Evolutionary conservation across 441 rosid genomes (phyloP).

Genomic region (Eutrema salsugineum): DNA sequence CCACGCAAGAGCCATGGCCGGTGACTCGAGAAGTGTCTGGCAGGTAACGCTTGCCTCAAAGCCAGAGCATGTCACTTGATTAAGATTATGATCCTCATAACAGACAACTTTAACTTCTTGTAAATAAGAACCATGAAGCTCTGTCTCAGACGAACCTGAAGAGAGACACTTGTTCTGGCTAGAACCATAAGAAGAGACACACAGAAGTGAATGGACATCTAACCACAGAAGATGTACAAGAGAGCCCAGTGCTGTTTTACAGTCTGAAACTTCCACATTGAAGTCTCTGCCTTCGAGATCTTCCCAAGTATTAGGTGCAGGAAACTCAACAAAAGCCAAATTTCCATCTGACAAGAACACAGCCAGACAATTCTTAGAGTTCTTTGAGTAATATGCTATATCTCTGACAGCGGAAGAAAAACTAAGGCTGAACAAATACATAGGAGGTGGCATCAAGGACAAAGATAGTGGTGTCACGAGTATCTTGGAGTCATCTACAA

Average conservation of each 20-base stretch:
- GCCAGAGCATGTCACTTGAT: slow-evolving; percentile 62
- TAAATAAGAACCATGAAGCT: slow-evolving; percentile 50
- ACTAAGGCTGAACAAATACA: slow-evolving; percentile 67
- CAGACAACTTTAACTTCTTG: slow-evolving; percentile 74
- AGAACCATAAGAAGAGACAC: slow-evolving; percentile 57
- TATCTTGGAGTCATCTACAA: slow-evolving; percentile 70
- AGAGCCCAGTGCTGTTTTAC: slow-evolving; percentile 53
- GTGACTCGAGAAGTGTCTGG: slow-evolving; percentile 47
- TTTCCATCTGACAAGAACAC: slow-evolving; percentile 69
- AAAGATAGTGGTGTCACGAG: slow-evolving; percentile 77
- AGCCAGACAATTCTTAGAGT: slow-evolving; percentile 60
- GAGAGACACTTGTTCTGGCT: slow-evolving; percentile 38
- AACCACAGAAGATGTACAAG: slow-evolving; percentile 72
- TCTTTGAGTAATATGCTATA: slow-evolving; percentile 55
- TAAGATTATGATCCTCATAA: slow-evolving; percentile 62
- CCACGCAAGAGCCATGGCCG: slow-evolving; percentile 51
- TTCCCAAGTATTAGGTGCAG: slow-evolving; percentile 63
- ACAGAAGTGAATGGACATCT: slow-evolving; percentile 66
- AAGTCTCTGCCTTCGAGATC: slow-evolving; percentile 79
- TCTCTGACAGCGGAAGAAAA: slow-evolving; percentile 66
- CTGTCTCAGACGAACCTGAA: slow-evolving; percentile 35
- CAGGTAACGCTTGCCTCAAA: slow-evolving; percentile 59
- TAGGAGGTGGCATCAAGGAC: slow-evolving; percentile 89
- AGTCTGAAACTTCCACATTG: slow-evolving; percentile 49
- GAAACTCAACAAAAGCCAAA: slow-evolving; percentile 78